A percentile compares a stretch with the other conserved stretches of the same genome.
Conservation (phyloP, 1,284 basidiomycete species). For the Quambalaria eucalypti region DNA sequence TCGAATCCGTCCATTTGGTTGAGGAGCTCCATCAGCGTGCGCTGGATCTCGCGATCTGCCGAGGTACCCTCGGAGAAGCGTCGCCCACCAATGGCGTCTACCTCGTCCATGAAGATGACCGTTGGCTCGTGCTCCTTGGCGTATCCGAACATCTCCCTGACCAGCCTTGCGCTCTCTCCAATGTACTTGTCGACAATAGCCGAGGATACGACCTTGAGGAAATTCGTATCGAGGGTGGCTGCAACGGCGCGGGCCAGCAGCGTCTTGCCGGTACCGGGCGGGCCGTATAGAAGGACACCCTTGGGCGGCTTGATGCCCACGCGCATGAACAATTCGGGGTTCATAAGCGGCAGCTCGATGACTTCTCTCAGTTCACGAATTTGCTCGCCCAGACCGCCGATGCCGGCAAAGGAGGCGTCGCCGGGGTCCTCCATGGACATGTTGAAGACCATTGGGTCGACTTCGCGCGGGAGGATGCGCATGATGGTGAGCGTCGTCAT, state of each 20-base stretch:
- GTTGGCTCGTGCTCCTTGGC: conserved; percentile 85
- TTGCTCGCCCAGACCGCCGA: conserved; percentile 91
- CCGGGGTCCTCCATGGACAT: conserved; percentile 98
- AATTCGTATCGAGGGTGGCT: conserved; percentile 89
- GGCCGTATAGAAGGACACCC: conserved; percentile 84
- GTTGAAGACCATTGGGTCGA: conserved; percentile 97
- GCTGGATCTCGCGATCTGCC: conserved; percentile 96
- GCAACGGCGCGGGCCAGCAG: conserved; percentile 90
- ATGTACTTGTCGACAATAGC: conserved; percentile 99
- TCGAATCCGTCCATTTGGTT: conserved; percentile 99
- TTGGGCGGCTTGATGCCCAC: conserved; percentile 95
- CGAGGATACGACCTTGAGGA: conserved; percentile 96
- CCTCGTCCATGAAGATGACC: conserved; percentile 98
- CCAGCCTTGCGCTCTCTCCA: conserved; percentile 86
- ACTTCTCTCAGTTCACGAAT: conserved; percentile 93
- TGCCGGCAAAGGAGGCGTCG: conserved; percentile 88
- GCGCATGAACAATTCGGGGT: conserved; percentile 85
- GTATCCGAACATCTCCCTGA: conserved; percentile 97
- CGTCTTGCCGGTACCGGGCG: conserved; percentile 92
- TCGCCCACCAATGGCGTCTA: conserved; percentile 55
- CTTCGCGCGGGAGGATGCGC: conserved; percentile 86
- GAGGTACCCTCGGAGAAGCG: conserved; percentile 96
- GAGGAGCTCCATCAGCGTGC: conserved; percentile 97
- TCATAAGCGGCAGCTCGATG: conserved; percentile 89
- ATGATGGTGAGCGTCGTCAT: conserved; percentile 99